A percentile compares a stretch with the other conserved stretches of the same genome.
Conservation (phyloP, 2,329 filamentous ascomycete species). For the Didymella glomerata region DNA sequence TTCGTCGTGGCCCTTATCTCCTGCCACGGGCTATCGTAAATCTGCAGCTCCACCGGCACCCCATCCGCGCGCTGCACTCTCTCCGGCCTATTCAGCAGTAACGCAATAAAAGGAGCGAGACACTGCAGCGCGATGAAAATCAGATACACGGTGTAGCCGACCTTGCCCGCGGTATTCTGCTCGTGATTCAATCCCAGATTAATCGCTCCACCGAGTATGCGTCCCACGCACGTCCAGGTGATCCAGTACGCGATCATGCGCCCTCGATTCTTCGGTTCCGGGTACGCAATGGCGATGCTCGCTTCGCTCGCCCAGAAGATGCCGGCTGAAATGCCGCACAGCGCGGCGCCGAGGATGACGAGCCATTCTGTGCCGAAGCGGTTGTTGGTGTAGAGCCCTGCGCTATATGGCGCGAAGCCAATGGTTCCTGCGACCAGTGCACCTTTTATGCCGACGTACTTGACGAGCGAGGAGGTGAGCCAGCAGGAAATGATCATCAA, state of each 20-base stretch:
- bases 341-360: slow-evolving; percentile 23
- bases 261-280: slow-evolving; percentile 14
- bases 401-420: slow-evolving; percentile 27
- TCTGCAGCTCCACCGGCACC: slow-evolving; percentile 43
- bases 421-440: slow-evolving; percentile 24
- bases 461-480: slow-evolving; percentile 22
- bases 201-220: slow-evolving; percentile 61
- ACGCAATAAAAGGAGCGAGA: slow-evolving; percentile 54
- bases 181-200: slow-evolving; percentile 59
- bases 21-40: slow-evolving; percentile 52
- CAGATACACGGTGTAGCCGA: slow-evolving; percentile 53
- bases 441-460: slow-evolving; percentile 24
- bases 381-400: slow-evolving; percentile 27
- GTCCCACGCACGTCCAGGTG: slow-evolving; percentile 61
- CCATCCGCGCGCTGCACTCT: slow-evolving; percentile 55
- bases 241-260: slow-evolving; percentile 57
- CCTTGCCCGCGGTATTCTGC: slow-evolving; percentile 54
- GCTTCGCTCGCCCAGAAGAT: slow-evolving; percentile 28
- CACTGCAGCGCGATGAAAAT: slow-evolving; percentile 57
- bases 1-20: slow-evolving; percentile 15
- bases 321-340: slow-evolving; percentile 25
- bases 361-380: slow-evolving; percentile 28
- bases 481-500: slow-evolving; percentile 27
- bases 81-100: slow-evolving; percentile 56
- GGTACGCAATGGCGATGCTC: slow-evolving; percentile 25